A percentile compares a stretch with the other conserved stretches of the same genome.
Conservation (phyloP, 495 filamentous ascomycete species). For the Lindgomyces ingoldianus region DNA sequence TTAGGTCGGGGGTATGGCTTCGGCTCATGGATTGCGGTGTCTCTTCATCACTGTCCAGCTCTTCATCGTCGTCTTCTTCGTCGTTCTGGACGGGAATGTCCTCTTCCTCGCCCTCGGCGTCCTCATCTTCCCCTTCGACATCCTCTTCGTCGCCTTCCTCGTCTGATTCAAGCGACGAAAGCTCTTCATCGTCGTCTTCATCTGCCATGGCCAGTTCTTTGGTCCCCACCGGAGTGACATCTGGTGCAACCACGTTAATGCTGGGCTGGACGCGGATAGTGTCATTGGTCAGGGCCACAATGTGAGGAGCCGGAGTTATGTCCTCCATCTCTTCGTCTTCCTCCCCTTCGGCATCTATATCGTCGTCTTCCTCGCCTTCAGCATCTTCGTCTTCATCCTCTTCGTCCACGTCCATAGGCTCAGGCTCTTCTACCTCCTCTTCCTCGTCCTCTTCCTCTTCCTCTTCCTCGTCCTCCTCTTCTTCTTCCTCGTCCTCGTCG, state of each 20-base stretch:
- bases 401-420: conserved; percentile 56
- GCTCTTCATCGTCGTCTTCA: conserved; percentile 51
- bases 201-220: conserved; percentile 62
- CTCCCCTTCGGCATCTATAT: conserved; percentile 54
- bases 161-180: conserved; percentile 49
- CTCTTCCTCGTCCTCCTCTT: conserved; percentile 58
- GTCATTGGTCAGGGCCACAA: conserved; percentile 43
- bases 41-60: conserved; percentile 66
- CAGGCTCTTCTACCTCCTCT: conserved; percentile 54
- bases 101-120: conserved; percentile 52
- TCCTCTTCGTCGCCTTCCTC: conserved; percentile 58
- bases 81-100: conserved; percentile 52
- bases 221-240: conserved; percentile 52
- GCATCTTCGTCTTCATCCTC: conserved; percentile 55
- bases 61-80: conserved; percentile 55
- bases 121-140: conserved; percentile 56
- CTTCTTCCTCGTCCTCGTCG: conserved; percentile 60
- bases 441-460: conserved; percentile 62
- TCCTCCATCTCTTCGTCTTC: conserved; percentile 55
- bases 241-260: conserved; percentile 41
- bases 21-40: conserved; percentile 56
- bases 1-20: conserved; percentile 72
- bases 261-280: conserved; percentile 47
- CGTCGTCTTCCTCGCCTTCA: conserved; percentile 57
- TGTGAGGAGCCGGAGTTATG: conserved; percentile 42